A percentile compares a stretch with the other conserved stretches of the same genome.
phyloP scores from a whole-genome alignment of 257 asterid genomes.

The Capsicum pubescens region DNA sequence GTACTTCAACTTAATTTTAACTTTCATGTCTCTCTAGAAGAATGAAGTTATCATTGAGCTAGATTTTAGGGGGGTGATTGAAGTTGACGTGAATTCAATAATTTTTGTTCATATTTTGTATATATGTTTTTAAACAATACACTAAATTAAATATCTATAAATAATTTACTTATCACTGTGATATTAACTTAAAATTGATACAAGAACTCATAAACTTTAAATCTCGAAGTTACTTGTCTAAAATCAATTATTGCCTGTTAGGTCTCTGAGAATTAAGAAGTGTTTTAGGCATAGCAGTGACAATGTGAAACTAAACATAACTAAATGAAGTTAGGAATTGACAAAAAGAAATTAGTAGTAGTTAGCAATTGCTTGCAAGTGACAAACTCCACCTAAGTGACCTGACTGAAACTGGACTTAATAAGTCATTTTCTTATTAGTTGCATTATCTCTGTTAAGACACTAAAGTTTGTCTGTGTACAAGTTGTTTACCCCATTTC shows the following conservation, averaged over 20 bases:
- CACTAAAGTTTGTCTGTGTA: conserved; percentile 35
- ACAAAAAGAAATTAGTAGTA: background rate
- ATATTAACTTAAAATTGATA: too few relatives aligned
- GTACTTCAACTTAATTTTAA: conserved; percentile 34
- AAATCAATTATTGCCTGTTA: background rate
- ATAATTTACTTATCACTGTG: too few relatives aligned
- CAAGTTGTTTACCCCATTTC: conserved; percentile 34
- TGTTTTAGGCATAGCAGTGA: background rate
- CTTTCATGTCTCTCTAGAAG: too few relatives aligned
- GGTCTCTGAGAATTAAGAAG: background rate
- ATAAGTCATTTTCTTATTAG: conserved; percentile 40
- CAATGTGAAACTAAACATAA: background rate
- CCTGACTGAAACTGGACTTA: conserved; percentile 40
- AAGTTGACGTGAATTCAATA: too few relatives aligned
- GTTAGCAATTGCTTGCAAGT: conserved; percentile 35
- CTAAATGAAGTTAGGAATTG: background rate
- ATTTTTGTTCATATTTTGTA: background rate
- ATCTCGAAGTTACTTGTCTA: too few relatives aligned
- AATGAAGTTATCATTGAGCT: background rate
- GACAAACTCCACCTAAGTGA: conserved; percentile 44
- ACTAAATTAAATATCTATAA: too few relatives aligned
- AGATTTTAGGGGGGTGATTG: too few relatives aligned
- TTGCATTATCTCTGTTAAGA: conserved; percentile 35
- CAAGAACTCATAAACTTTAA: too few relatives aligned
- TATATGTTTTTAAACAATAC: too few relatives aligned